Evolutionary conservation across 2,329 filamentous ascomycete species (phyloP).

Genomic region (Penicillium sp.): DNA sequence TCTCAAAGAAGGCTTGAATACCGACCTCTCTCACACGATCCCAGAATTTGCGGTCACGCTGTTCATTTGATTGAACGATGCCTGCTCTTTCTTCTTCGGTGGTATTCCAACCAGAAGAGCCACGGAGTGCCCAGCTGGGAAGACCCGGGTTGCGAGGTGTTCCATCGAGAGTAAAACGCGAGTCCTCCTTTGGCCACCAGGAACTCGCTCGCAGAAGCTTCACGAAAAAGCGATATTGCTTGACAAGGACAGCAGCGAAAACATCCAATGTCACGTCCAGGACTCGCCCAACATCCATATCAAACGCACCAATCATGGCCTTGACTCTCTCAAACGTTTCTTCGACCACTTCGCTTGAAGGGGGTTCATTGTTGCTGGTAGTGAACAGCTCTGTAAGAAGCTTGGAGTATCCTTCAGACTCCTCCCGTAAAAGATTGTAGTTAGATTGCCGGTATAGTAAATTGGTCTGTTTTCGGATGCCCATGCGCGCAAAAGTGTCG

Average conservation of each 20-base stretch:
- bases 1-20: constrained; percentile 80
- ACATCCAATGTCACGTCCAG: constrained; percentile 93
- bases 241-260: constrained; percentile 86
- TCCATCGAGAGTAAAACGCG: constrained; percentile 36
- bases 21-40: constrained; percentile 67
- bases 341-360: constrained; percentile 68
- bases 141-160: constrained; percentile 52
- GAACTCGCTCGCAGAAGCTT: constrained; percentile 87
- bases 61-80: constrained; percentile 52
- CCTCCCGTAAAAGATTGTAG: constrained; percentile 90
- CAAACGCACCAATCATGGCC: constrained; percentile 91
- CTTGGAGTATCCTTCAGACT: constrained; percentile 95
- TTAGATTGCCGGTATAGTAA: constrained; percentile 92
- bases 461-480: constrained; percentile 86
- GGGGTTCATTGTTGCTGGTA: constrained; percentile 67
- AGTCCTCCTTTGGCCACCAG: constrained; percentile 80
- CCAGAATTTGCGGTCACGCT: constrained; percentile 76
- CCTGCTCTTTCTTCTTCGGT: constrained; percentile 63
- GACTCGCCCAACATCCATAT: constrained; percentile 89
- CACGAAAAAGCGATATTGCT: constrained; percentile 89
- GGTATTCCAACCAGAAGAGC: constrained; percentile 56
- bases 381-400: constrained; percentile 93
- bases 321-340: constrained; percentile 89
- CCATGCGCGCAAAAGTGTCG: constrained; percentile 74
- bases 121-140: constrained; percentile 79